Evolutionary conservation across 1,284 basidiomycete species (phyloP).

Genomic region (Cutaneotrichosporon sp.): DNA sequence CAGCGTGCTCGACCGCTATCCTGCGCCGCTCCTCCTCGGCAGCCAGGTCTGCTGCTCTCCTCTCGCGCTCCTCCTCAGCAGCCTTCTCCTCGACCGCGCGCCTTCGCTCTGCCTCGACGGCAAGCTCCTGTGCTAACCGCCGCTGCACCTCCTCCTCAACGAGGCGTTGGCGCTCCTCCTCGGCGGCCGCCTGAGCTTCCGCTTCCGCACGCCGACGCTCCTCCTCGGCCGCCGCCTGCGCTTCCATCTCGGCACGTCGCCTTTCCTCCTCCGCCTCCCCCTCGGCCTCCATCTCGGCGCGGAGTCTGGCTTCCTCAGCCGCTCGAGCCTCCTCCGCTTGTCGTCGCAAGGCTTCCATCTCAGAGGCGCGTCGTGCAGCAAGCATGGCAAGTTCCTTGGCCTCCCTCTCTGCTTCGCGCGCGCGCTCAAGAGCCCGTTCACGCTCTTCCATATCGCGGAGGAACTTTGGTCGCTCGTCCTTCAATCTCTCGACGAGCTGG

Average conservation of each 20-base stretch:
- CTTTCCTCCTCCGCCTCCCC: conserved; percentile 3
- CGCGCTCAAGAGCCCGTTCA: conserved; percentile 6
- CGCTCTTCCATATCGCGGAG: conserved; percentile 33
- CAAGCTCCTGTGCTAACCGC: conserved; percentile 40
- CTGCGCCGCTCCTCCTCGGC: neutral
- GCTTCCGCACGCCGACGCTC: conserved; percentile 36
- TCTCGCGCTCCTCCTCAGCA: neutral
- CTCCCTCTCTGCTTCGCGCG: conserved; percentile 7
- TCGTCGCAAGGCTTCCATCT: conserved; percentile 7
- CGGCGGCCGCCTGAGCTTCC: conserved; percentile 35
- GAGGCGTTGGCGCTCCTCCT: conserved; percentile 16
- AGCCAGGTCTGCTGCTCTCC: neutral
- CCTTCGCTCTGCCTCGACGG: conserved; percentile 28
- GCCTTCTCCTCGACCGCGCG: neutral
- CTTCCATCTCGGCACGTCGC: neutral
- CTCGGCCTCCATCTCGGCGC: conserved; percentile 8
- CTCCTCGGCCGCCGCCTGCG: conserved; percentile 29
- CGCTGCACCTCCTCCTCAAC: conserved; percentile 43
- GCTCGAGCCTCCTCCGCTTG: neutral
- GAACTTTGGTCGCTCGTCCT: conserved; percentile 35
- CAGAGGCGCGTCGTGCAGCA: neutral
- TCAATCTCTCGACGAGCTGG: conserved; percentile 34
- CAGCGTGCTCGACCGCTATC: neutral
- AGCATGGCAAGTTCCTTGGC: conserved; percentile 1
- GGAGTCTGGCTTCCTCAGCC: neutral